Base-by-base conservation (phyloP, 2,329 filamentous ascomycete genomes). In the Aspergillus transmontanensis region DNA sequence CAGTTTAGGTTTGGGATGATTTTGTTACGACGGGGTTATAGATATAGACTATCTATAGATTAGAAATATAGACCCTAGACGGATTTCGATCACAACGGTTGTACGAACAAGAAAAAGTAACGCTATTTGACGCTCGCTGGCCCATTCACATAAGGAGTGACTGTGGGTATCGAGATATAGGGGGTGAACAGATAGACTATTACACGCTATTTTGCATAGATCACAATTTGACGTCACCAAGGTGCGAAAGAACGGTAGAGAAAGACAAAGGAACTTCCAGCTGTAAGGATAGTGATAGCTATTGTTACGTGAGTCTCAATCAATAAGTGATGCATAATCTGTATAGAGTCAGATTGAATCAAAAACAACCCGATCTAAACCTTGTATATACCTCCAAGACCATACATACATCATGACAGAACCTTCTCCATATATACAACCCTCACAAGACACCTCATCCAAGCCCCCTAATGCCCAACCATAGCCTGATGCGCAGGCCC, bases 381-480 rank as follows among this genome's bases (percentile, higher is more conserved):
- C 1, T 41, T 41, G 6, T n/a, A n/a, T 41, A n/a, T 41, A n/a
- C 6, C 3, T 39, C 16, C 32, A 34, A 39, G 19, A 1, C 2
- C 7, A 28, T 28, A 7, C 39, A 7, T 19, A n/a, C 16, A 10
- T 41, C 39, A 41, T 41, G 39, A n/a, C 9, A n/a, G 7, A 41
- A 16, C 14, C 16, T 2, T 9, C 7, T 41, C 39, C 7, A 41
- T 41, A 41, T 41, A 9, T n/a, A 9, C 16, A n/a, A 41, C 39
- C 16, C 3, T 28, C 26, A 28, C 26, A 9, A 9, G 36, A 41
- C 10, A 41, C 16, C 2, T 19, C 16, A 41, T 19, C 16, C 16
- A 16, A 41, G 4, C 16, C 16, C 10, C 46, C 46, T 59, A 73
- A 60, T 73, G 67, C n/a, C 72, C 71, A 45, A 72, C 71, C 66